These are phyloP conservation scores for Acer campestre DNA, from an alignment of 345 rosid species.

Conservation along the genomic window DNA sequence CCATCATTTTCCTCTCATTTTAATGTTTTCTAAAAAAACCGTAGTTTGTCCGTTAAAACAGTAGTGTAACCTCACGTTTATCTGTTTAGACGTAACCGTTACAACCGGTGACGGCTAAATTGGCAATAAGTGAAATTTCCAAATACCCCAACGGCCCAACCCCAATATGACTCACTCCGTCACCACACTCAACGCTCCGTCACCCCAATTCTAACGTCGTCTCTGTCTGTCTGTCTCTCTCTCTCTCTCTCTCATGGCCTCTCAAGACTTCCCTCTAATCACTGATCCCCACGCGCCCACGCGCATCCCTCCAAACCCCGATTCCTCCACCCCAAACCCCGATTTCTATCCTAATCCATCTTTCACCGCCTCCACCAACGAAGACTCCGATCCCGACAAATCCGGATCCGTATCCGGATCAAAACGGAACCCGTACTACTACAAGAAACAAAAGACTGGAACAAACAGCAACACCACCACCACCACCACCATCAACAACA, in stretches of 20 bases:
- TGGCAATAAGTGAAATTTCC: not conserved
- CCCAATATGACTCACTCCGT: constrained; percentile 20
- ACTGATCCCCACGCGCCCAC: constrained; percentile 22
- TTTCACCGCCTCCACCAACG: constrained; percentile 3
- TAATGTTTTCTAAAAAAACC: not conserved
- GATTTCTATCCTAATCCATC: not conserved
- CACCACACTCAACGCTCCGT: constrained; percentile 26
- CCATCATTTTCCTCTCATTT: not conserved
- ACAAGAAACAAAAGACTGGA: constrained; percentile 12
- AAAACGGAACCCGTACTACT: constrained; percentile 15
- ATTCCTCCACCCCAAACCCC: constrained; percentile 1
- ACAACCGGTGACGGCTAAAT: constrained; percentile 21
- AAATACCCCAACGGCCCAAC: not conserved
- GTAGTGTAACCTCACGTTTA: constrained; percentile 3
- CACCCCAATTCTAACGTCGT: constrained; percentile 31
- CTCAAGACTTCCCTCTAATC: constrained; percentile 22
- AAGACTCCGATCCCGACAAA: constrained; percentile 16
- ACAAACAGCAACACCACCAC: too few relatives aligned
- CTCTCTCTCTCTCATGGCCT: constrained; percentile 17
- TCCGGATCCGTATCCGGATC: constrained; percentile 18
- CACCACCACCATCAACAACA: not conserved
- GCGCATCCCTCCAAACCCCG: constrained; percentile 14
- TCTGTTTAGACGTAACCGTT: constrained; percentile 29
- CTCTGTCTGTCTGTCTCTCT: constrained; percentile 2
- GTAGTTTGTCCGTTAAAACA: constrained; percentile 1